Conservation (phyloP, 176 grass and related monocot genomes). For the Themeda triandra region DNA sequence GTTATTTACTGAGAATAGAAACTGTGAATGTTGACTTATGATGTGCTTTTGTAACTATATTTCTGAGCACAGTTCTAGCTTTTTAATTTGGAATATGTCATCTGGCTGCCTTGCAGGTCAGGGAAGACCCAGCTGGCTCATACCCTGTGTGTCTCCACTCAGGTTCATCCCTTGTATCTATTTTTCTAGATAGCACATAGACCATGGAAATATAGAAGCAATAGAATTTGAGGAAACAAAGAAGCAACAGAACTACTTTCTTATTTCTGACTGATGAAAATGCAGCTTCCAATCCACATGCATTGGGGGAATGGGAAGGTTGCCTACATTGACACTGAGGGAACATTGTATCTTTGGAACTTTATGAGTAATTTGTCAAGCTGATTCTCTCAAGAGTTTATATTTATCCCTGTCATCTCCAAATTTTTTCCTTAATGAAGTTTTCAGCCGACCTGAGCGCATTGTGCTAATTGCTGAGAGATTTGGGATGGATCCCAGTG, state of each 20-base stretch:
- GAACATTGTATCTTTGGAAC: slow-evolving; percentile 70
- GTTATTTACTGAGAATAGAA: neutral
- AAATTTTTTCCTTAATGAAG: slow-evolving; percentile 45
- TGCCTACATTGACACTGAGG: slow-evolving; percentile 65
- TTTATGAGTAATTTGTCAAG: neutral
- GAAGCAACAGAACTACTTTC: neutral
- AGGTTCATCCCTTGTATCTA: slow-evolving; percentile 28
- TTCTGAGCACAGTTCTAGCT: neutral
- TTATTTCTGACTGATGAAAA: slow-evolving; percentile 3
- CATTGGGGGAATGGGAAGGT: slow-evolving; percentile 94
- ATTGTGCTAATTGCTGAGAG: slow-evolving; percentile 93
- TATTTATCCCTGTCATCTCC: slow-evolving; percentile 4
- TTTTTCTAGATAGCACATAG: neutral
- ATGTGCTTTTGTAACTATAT: neutral
- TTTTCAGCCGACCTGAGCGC: slow-evolving; percentile 75
- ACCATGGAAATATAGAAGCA: neutral
- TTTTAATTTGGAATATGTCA: neutral
- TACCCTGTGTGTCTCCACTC: slow-evolving; percentile 88
- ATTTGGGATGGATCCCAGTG: slow-evolving; percentile 88
- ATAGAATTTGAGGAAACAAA: neutral
- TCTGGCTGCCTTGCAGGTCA: slow-evolving; percentile 49
- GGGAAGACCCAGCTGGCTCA: slow-evolving; percentile 96
- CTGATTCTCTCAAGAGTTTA: neutral
- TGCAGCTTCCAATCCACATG: slow-evolving; percentile 82
- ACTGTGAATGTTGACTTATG: neutral